phyloP scores from a whole-genome alignment of 192 early-diverging fungal genomes.

The Backusella parvicylindrica region DNA sequence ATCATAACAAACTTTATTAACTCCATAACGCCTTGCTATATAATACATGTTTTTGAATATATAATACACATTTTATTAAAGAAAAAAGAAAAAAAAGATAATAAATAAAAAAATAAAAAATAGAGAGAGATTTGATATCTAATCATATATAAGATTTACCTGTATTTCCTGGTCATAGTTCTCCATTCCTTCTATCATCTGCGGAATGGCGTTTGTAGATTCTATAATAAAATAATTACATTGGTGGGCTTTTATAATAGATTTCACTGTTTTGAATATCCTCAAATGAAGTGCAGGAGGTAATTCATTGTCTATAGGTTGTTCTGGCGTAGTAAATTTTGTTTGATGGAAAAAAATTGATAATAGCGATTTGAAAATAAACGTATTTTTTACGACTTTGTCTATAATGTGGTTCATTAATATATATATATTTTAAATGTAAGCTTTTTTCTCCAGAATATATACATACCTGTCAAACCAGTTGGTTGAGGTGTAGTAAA shows the following conservation, averaged over 20 bases:
- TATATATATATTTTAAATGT: neutral
- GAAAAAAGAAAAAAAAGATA: neutral
- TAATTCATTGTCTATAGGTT: neutral
- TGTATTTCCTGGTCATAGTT: conserved; percentile 38
- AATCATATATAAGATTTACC: conserved; percentile 27
- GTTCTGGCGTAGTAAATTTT: conserved; percentile 21
- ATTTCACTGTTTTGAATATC: conserved; percentile 30
- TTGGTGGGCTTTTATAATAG: conserved; percentile 47
- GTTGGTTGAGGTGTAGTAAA: conserved; percentile 39
- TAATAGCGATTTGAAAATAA: conserved; percentile 42
- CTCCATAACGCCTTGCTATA: conserved; percentile 47
- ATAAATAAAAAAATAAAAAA: no score
- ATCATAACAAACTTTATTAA: conserved; percentile 53
- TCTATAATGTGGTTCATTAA: conserved; percentile 12
- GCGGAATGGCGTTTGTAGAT: conserved; percentile 43
- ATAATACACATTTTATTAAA: neutral
- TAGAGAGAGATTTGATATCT: neutral
- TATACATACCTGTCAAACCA: neutral
- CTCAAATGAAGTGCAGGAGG: conserved; percentile 6
- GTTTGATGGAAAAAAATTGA: conserved; percentile 38
- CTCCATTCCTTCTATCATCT: conserved; percentile 51
- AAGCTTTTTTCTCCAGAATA: no score
- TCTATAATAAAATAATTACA: conserved; percentile 58
- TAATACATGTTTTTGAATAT: neutral
- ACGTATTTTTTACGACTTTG: conserved; percentile 42